Evolutionary conservation across 2,329 filamentous ascomycete genomes (phyloP).

Genomic region (Cryoendolithus antarcticus): DNA sequence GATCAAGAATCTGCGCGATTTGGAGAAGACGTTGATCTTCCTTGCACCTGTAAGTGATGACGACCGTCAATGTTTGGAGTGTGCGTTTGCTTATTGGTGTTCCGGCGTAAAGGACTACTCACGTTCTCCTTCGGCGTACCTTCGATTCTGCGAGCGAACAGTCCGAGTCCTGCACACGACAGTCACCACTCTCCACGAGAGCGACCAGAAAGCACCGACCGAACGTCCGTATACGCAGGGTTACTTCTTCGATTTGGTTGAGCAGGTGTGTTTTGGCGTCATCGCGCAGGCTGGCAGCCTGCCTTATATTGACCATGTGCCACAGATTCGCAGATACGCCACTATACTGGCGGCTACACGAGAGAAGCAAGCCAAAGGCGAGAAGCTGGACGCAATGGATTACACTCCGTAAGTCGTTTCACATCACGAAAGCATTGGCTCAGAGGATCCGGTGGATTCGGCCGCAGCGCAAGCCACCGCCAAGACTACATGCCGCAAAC

Average conservation of each 20-base stretch:
- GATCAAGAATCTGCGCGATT: slow-evolving; percentile 80
- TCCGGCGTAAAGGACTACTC: slow-evolving; percentile 58
- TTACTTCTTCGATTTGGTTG: slow-evolving; percentile 92
- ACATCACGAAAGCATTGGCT: not conserved
- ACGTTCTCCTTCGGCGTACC: slow-evolving; percentile 59
- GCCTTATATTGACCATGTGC: slow-evolving; percentile 14
- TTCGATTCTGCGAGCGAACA: slow-evolving; percentile 80
- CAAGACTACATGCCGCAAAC: not conserved
- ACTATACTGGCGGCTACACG: slow-evolving; percentile 67
- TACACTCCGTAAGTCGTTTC: slow-evolving; percentile 33
- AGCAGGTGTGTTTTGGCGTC: slow-evolving; percentile 44
- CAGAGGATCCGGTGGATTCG: too few species aligned
- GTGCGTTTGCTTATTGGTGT: slow-evolving; percentile 56
- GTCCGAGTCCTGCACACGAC: slow-evolving; percentile 84
- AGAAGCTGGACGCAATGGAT: slow-evolving; percentile 39
- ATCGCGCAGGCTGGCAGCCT: slow-evolving; percentile 5
- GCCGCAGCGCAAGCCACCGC: too few species aligned
- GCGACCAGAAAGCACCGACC: slow-evolving; percentile 69
- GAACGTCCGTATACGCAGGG: slow-evolving; percentile 90
- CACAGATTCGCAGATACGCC: slow-evolving; percentile 67
- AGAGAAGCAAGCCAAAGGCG: slow-evolving; percentile 48
- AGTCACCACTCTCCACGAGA: slow-evolving; percentile 72
- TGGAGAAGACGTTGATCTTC: slow-evolving; percentile 87
- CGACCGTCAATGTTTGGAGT: slow-evolving; percentile 36
- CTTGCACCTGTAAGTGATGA: slow-evolving; percentile 76